Conservation (phyloP, 257 asterid genomes). For the Parsonsia alboflavescens region DNA sequence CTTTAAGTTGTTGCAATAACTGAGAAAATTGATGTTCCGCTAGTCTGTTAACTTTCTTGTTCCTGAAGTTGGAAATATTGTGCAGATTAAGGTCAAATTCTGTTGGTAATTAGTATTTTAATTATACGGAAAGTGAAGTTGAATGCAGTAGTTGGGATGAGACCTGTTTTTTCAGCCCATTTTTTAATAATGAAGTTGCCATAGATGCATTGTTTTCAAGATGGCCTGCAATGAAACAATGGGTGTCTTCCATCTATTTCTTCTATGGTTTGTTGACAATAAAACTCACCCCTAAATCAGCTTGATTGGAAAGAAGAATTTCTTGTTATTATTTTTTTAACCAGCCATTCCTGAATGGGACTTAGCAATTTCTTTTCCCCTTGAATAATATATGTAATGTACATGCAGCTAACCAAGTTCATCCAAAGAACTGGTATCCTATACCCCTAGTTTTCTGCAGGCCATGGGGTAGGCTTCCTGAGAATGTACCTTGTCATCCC, state of each 20-base stretch:
- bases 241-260: background rate
- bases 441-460: slow-evolving; percentile 96
- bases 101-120: background rate
- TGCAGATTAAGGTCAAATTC: background rate
- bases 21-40: background rate
- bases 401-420: slow-evolving; percentile 85
- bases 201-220: background rate
- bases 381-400: background rate
- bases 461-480: slow-evolving; percentile 98
- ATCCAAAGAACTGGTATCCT: slow-evolving; percentile 99
- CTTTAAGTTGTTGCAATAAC: background rate
- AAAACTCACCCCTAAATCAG: background rate
- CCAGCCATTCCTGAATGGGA: too few relatives aligned
- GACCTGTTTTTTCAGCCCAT: background rate
- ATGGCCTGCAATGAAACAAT: background rate
- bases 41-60: background rate
- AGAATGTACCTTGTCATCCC: slow-evolving; percentile 97
- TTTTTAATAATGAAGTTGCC: background rate
- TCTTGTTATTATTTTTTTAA: background rate
- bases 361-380: too few relatives aligned
- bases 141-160: background rate
- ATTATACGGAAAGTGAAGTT: background rate
- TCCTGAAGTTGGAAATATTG: background rate
- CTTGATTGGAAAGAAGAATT: background rate
- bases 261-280: background rate